phyloP scores from a whole-genome alignment of 2,329 filamentous ascomycete genomes.

The Ceratocystis papillata region DNA sequence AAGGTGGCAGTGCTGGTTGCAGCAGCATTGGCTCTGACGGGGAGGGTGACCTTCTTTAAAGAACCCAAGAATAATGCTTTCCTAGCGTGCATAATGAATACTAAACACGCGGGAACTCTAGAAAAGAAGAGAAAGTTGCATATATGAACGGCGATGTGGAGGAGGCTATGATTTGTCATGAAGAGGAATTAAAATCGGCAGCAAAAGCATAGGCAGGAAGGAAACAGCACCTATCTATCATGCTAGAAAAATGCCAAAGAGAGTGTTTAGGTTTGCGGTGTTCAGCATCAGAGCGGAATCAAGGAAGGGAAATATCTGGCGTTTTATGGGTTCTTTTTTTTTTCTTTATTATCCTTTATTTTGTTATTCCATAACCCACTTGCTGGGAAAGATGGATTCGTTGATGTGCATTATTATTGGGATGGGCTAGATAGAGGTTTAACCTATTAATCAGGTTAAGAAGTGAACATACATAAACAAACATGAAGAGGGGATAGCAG shows the following conservation, averaged over 20 bases:
- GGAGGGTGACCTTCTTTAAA: slow-evolving; percentile 43
- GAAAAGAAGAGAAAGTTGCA: neutral
- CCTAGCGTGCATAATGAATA: neutral
- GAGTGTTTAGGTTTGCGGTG: neutral
- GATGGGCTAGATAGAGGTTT: too few species aligned
- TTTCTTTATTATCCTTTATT: neutral
- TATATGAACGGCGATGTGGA: neutral
- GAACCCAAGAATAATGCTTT: too few species aligned
- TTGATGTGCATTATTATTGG: neutral
- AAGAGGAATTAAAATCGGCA: neutral
- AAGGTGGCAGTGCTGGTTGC: slow-evolving; percentile 27
- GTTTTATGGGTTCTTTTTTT: neutral
- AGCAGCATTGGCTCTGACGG: slow-evolving; percentile 36
- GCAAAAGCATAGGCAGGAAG: neutral
- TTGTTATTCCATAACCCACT: neutral
- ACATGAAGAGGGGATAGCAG: too few species aligned
- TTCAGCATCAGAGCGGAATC: neutral
- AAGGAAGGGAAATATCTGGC: neutral
- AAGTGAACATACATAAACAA: too few species aligned
- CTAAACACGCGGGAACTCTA: neutral
- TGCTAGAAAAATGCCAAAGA: neutral
- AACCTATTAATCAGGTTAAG: too few species aligned
- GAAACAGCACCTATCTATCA: neutral
- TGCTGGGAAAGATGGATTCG: neutral
- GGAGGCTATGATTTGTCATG: neutral